Conservation (phyloP, 1,284 basidiomycete genomes). For the Vanrija sp. region DNA sequence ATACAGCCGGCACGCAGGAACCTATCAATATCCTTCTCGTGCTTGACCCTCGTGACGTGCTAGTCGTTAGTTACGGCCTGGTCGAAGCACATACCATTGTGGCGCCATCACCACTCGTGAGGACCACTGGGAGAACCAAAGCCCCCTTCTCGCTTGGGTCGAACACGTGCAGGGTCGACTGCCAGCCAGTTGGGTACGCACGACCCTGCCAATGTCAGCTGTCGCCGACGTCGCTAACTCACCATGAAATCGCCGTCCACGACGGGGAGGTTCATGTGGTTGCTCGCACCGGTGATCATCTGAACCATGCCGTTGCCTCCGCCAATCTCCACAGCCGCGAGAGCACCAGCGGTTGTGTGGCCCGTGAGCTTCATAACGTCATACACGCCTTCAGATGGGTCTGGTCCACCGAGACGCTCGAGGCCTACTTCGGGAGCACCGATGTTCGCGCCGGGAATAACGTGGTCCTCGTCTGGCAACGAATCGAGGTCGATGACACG, state of each 20-base stretch:
- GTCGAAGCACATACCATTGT: constrained; percentile 8
- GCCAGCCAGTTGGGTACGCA: constrained; percentile 32
- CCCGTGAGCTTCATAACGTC: constrained; percentile 19
- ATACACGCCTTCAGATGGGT: constrained; percentile 3
- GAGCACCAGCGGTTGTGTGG: constrained; percentile 14
- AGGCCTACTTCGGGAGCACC: constrained; percentile 54
- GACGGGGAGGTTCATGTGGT: constrained; percentile 43
- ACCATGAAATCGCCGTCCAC: constrained; percentile 52
- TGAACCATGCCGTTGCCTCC: constrained; percentile 60
- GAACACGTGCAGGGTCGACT: constrained; percentile 32
- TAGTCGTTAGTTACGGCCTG: neutral
- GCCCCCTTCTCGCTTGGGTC: constrained; percentile 20
- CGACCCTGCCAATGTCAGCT: constrained; percentile 4
- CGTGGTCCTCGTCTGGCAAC: constrained; percentile 9
- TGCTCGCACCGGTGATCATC: constrained; percentile 50
- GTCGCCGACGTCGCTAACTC: neutral
- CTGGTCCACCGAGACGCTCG: constrained; percentile 25
- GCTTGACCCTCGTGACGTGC: constrained; percentile 28
- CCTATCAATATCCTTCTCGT: constrained; percentile 22
- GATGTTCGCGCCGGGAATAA: constrained; percentile 48
- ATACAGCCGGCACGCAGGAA: constrained; percentile 27
- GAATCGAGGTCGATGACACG: constrained; percentile 30
- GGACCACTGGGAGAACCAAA: constrained; percentile 22
- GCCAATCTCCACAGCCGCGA: constrained; percentile 48
- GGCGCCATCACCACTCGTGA: constrained; percentile 26